These are phyloP conservation scores for Vanderwaltozyma polyspora DNA, from an alignment of 805 yeast genomes.

Conservation along the genomic window DNA sequence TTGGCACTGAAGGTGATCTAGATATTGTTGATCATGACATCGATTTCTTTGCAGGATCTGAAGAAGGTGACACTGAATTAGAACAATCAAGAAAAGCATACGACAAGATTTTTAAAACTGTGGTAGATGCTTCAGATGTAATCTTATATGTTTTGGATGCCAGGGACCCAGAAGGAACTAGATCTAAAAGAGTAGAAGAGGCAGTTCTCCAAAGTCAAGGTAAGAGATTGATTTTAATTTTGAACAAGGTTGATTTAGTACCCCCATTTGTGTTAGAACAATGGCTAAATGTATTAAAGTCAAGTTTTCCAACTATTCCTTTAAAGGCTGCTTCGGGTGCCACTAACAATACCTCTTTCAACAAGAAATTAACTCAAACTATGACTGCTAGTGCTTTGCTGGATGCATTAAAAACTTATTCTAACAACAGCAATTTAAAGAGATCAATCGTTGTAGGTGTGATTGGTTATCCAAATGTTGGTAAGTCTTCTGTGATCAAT, in stretches of 20 bases:
- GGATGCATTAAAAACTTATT: slow-evolving; percentile 75
- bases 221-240: slow-evolving; percentile 72
- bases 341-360: slow-evolving; percentile 54
- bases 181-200: slow-evolving; percentile 85
- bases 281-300: slow-evolving; percentile 73
- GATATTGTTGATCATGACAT: slow-evolving; percentile 42
- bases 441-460: slow-evolving; percentile 90
- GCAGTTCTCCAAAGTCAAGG: slow-evolving; percentile 65
- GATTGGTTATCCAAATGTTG: slow-evolving; percentile 90
- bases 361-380: slow-evolving; percentile 59
- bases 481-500: slow-evolving; percentile 89
- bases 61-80: slow-evolving; percentile 36
- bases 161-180: slow-evolving; percentile 90
- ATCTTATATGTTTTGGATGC: slow-evolving; percentile 91
- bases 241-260: slow-evolving; percentile 87
- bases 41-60: slow-evolving; percentile 34
- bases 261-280: slow-evolving; percentile 74
- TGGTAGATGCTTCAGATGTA: slow-evolving; percentile 87
- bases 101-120: slow-evolving; percentile 87
- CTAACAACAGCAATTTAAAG: slow-evolving; percentile 72
- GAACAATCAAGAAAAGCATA: slow-evolving; percentile 82
- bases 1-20: slow-evolving; percentile 31
- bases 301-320: slow-evolving; percentile 87
- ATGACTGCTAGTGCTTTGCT: slow-evolving; percentile 65
- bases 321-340: slow-evolving; percentile 71